Evolutionary conservation across 345 rosid species (phyloP).

Genomic region (Erysimum cheiranthoides): DNA sequence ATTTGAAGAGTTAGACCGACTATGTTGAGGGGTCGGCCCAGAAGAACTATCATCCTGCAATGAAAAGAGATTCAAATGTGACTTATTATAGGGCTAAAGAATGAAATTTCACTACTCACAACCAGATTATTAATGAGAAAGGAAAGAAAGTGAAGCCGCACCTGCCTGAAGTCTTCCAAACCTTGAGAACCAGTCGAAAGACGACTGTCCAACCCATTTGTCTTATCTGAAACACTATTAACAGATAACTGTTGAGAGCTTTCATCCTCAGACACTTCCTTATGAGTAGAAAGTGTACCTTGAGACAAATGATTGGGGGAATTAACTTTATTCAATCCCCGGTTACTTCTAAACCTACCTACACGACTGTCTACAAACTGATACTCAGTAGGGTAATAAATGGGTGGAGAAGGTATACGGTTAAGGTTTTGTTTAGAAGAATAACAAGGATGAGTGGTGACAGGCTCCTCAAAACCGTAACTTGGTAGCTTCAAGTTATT

Average conservation of each 20-base stretch:
- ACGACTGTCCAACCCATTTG: slow-evolving; percentile 35
- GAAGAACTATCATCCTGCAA: slow-evolving; percentile 54
- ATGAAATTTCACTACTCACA: background rate
- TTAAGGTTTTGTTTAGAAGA: slow-evolving; percentile 45
- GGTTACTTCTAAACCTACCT: slow-evolving; percentile 49
- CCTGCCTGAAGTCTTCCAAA: slow-evolving; percentile 54
- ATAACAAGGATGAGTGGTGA: slow-evolving; percentile 43
- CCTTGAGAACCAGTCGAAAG: slow-evolving; percentile 40
- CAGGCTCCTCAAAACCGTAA: slow-evolving; percentile 42
- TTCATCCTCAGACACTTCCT: slow-evolving; percentile 65
- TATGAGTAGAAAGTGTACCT: slow-evolving; percentile 60
- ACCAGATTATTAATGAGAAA: slow-evolving; percentile 26
- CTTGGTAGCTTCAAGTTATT: slow-evolving; percentile 38
- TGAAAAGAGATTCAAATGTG: slow-evolving; percentile 17
- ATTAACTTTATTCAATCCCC: slow-evolving; percentile 43
- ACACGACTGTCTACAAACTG: slow-evolving; percentile 19
- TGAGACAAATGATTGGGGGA: slow-evolving; percentile 47
- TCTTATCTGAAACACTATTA: slow-evolving; percentile 32
- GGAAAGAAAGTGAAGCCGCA: slow-evolving; percentile 21
- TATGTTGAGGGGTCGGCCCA: slow-evolving; percentile 49
- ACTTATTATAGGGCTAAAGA: slow-evolving; percentile 4
- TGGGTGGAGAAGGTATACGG: slow-evolving; percentile 51
- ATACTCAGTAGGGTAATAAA: slow-evolving; percentile 47
- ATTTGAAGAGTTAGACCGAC: slow-evolving; percentile 51
- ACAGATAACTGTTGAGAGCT: slow-evolving; percentile 44